Base-by-base conservation (phyloP, 2,329 filamentous ascomycete genomes). In the Claviceps monticola region DNA sequence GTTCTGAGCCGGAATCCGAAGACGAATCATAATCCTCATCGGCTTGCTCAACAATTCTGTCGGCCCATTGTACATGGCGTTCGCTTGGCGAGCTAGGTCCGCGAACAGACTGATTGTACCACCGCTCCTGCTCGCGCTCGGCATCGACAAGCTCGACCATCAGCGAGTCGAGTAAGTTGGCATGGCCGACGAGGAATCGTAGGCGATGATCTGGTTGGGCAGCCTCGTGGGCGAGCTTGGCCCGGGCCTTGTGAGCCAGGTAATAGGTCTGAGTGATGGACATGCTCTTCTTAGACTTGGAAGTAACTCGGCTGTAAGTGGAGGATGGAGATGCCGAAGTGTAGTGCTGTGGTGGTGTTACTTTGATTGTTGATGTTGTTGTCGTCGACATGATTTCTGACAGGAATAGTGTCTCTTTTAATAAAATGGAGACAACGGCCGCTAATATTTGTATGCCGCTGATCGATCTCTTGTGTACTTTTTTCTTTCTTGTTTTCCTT, bases 241-340 rank as follows among this genome's bases (percentile, higher is more conserved):
- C 85, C 69, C 93, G 83, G 66, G 93, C 93, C 71, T 90, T 91
- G 78, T 95, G 90, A 67, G 93, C 93, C 63, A 97, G 85, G 75
- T 88, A 95, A 84, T 97, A 98, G 56, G 91, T 97, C 73, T 96
- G 89, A 29, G 91, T 94, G 74, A 97, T 85, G 68, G 86, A 94
- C 93, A 97, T 97, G 73, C 85, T 90, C 71, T 89, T 86, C 74
- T 85, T 77, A 4, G 39, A 17, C 16, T 17, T 29, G 58, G 72
- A 69, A 49, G 72, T 59, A 53, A 58, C 51, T 47, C 63, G 62
- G 55, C 60, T 59, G 51, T 65, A 61, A 56, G 63, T 59, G 53
- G 56, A 51, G 43, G 52, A 52, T 46, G 53, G 41, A 48, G 59
- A 51, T 23, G 42, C 16, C 11, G 46, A 34, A 53, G 57, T 58